phyloP scores from a whole-genome alignment of 148 eudicot genomes.

The Camellia japonica region DNA sequence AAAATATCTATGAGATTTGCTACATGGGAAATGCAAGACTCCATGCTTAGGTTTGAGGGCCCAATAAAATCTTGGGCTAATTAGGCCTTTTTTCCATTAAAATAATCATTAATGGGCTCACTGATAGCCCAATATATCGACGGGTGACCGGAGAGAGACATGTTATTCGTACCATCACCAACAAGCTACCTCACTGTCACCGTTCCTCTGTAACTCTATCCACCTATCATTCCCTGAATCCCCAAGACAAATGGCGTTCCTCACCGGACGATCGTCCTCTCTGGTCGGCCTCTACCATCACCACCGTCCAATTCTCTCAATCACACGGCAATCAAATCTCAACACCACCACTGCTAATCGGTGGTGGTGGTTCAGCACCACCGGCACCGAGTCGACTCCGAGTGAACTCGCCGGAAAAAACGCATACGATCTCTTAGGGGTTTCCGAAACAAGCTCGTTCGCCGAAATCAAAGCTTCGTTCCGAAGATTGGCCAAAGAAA shows the following conservation, averaged over 20 bases:
- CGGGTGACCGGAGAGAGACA: too few relatives aligned
- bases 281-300: neutral
- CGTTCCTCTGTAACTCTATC: too few relatives aligned
- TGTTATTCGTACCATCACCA: too few relatives aligned
- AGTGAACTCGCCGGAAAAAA: conserved; percentile 58
- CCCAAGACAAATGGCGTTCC: conserved; percentile 9
- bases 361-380: conserved; percentile 35
- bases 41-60: too few relatives aligned
- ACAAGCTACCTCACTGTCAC: too few relatives aligned
- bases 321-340: neutral
- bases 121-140: too few relatives aligned
- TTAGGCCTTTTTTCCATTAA: too few relatives aligned
- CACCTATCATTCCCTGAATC: neutral
- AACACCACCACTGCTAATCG: neutral
- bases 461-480: conserved; percentile 73
- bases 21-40: too few relatives aligned
- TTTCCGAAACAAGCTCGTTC: conserved; percentile 62
- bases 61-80: too few relatives aligned
- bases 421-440: conserved; percentile 71
- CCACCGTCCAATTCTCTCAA: conserved; percentile 2
- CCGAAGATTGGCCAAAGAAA: conserved; percentile 81
- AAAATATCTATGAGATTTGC: too few relatives aligned
- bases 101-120: too few relatives aligned
- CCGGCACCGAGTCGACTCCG: conserved; percentile 48
- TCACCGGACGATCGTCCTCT: neutral